Conservation (phyloP, 2,329 filamentous ascomycete species). For the Diplodia scrobiculata region DNA sequence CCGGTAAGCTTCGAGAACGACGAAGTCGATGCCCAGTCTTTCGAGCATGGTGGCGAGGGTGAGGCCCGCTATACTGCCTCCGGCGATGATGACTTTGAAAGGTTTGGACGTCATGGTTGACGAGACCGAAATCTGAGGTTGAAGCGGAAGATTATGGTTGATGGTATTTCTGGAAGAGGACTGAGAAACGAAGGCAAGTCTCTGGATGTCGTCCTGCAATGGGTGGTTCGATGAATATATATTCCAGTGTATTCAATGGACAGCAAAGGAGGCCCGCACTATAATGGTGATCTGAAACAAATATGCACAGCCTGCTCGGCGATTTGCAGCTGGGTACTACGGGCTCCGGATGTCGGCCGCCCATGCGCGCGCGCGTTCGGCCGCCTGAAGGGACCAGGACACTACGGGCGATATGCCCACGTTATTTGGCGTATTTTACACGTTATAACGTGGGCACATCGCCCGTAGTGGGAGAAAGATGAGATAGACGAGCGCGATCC, state of each 20-base stretch:
- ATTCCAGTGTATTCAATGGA: neutral
- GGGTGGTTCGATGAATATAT: neutral
- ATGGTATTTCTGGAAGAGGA: neutral
- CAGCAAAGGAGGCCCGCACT: neutral
- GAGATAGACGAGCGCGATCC: neutral
- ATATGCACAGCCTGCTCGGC: neutral
- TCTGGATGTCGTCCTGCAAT: neutral
- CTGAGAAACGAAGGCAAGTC: neutral
- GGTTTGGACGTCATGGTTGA: slow-evolving; percentile 2
- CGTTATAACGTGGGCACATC: too few species aligned
- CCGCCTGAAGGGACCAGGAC: too few species aligned
- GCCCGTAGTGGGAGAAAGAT: too few species aligned
- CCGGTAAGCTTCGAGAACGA: slow-evolving; percentile 33
- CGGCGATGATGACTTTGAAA: slow-evolving; percentile 26
- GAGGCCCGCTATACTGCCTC: slow-evolving; percentile 28
- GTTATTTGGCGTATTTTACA: too few species aligned
- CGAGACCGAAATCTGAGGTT: rapidly evolving
- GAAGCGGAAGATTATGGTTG: neutral
- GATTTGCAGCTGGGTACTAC: neutral
- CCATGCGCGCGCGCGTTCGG: neutral
- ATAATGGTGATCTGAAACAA: neutral
- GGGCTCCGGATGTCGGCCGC: neutral
- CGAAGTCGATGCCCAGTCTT: slow-evolving; percentile 17
- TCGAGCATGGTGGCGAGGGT: slow-evolving; percentile 25
- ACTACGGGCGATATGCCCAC: too few species aligned